Percentiles rank a stretch among this genome's conserved stretches.
phyloP scores from a whole-genome alignment of 2,329 filamentous ascomycete genomes.

The Blumeriella jaapii region DNA sequence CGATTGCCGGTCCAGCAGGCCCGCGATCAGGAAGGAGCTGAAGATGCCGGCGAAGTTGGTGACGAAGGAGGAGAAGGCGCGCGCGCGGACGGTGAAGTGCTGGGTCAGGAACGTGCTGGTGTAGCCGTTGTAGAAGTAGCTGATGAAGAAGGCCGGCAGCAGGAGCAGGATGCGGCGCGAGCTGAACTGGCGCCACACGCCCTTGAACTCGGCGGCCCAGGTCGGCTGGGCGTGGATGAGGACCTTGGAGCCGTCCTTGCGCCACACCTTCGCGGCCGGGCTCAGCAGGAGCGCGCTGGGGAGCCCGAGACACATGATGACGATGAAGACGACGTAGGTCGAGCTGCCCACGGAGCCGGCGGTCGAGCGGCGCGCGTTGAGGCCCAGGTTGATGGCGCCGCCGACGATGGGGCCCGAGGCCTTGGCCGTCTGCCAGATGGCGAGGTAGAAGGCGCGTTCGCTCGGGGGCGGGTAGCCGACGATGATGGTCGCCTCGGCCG shows the following conservation, averaged over 20 bases:
- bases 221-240: slow-evolving; percentile 4
- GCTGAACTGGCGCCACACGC: slow-evolving; percentile 3
- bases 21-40: slow-evolving; percentile 11
- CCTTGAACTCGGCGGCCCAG: slow-evolving; percentile 7
- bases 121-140: slow-evolving; percentile 32
- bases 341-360: slow-evolving; percentile 9
- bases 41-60: slow-evolving; percentile 12
- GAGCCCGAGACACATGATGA: slow-evolving; percentile 10
- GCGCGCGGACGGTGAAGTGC: slow-evolving; percentile 33
- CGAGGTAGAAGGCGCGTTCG: slow-evolving; percentile 20
- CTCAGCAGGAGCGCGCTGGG: slow-evolving; percentile 5
- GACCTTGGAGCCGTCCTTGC: slow-evolving; percentile 5
- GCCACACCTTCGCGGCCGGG: slow-evolving; percentile 7
- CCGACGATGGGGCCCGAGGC: slow-evolving; percentile 31
- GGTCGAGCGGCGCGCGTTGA: slow-evolving; percentile 7
- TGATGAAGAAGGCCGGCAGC: slow-evolving; percentile 30
- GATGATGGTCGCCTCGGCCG: slow-evolving; percentile 31
- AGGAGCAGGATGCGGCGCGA: slow-evolving; percentile 27
- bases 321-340: slow-evolving; percentile 10
- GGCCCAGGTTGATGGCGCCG: slow-evolving; percentile 8
- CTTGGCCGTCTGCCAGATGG: slow-evolving; percentile 32
- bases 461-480: slow-evolving; percentile 29
- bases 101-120: slow-evolving; percentile 31
- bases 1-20: slow-evolving; percentile 5
- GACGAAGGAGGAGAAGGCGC: slow-evolving; percentile 29